Conservation (phyloP, 2,329 filamentous ascomycete species). For the Penicillium sp. region DNA sequence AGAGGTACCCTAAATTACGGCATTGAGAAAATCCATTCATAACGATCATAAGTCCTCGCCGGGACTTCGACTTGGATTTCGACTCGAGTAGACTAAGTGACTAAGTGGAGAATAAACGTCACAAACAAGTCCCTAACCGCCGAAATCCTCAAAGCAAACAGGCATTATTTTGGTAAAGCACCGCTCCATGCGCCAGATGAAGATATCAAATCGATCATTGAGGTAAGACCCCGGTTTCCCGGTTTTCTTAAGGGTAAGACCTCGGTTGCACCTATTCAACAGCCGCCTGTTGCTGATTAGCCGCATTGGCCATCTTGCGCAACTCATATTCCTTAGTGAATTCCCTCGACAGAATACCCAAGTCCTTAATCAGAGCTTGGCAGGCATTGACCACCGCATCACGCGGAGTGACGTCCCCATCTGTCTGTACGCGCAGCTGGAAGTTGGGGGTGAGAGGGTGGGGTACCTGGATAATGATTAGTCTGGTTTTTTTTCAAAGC, state of each 20-base stretch:
- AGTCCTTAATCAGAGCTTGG: conserved; percentile 78
- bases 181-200: conserved; percentile 28
- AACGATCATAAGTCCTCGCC: conserved; percentile 6
- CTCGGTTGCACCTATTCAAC: conserved; percentile 31
- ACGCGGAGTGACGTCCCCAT: conserved; percentile 85
- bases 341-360: conserved; percentile 78
- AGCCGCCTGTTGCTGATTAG: conserved; percentile 51
- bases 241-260: no score
- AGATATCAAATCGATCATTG: neutral
- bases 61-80: neutral
- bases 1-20: neutral
- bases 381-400: conserved; percentile 82
- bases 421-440: conserved; percentile 84
- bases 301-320: conserved; percentile 77
- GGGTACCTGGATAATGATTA: conserved; percentile 40
- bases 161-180: conserved; percentile 9
- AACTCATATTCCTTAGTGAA: conserved; percentile 93
- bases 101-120: conserved; percentile 8
- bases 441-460: conserved; percentile 58
- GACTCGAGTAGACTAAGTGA: no score
- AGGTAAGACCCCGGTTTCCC: no score
- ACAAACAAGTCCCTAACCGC: conserved; percentile 1
- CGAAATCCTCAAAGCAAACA: neutral
- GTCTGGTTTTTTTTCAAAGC: neutral
- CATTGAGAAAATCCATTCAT: conserved; percentile 9